These are phyloP conservation scores for Pichia nakasei DNA, from an alignment of 805 yeast genomes.

Conservation along the genomic window DNA sequence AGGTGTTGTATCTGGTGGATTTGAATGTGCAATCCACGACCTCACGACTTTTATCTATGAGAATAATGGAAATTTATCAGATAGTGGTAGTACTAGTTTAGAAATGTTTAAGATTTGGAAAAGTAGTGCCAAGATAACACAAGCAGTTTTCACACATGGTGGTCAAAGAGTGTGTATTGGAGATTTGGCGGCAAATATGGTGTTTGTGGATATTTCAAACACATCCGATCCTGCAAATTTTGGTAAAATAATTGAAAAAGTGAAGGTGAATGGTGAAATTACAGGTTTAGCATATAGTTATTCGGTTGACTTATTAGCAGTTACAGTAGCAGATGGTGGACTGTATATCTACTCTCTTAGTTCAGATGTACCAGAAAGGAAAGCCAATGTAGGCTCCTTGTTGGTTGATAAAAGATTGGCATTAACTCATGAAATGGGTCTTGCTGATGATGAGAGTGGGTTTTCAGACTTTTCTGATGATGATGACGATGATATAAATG, in stretches of 20 bases:
- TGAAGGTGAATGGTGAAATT: conserved; percentile 44
- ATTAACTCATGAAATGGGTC: conserved; percentile 11
- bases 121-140: conserved; percentile 30
- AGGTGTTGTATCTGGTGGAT: conserved; percentile 32
- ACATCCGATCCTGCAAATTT: conserved; percentile 22
- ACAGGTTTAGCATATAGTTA: conserved; percentile 46
- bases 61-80: neutral
- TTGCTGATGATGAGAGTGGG: conserved; percentile 27
- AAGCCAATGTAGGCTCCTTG: conserved; percentile 35
- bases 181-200: conserved; percentile 57
- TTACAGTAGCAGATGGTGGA: conserved; percentile 52
- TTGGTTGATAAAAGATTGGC: conserved; percentile 29
- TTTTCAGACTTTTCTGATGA: conserved; percentile 27
- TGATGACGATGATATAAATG: conserved; percentile 21
- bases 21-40: conserved; percentile 32
- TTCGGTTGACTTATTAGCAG: conserved; percentile 48
- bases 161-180: conserved; percentile 52
- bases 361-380: conserved; percentile 43
- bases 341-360: conserved; percentile 46
- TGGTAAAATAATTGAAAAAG: conserved; percentile 25
- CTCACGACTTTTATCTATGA: conserved; percentile 12
- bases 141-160: conserved; percentile 48
- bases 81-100: neutral
- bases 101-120: conserved; percentile 7
- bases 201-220: conserved; percentile 36